phyloP scores from a whole-genome alignment of 2,329 filamentous ascomycete species.

The Chalara sp. region DNA sequence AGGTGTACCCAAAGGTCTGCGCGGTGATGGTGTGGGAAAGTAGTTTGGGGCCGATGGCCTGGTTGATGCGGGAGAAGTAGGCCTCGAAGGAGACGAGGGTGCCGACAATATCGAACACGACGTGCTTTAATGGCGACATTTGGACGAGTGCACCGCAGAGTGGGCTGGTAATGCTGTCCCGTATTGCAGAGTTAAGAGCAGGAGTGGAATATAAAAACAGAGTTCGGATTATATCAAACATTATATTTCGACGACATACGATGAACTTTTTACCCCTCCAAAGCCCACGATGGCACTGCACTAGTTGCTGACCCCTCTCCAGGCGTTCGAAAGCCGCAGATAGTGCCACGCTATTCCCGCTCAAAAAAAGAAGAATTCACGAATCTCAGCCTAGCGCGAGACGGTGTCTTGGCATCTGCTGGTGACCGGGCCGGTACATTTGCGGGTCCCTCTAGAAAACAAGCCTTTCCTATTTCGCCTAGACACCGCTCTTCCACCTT shows the following conservation, averaged over 20 bases:
- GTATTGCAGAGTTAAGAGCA: not conserved
- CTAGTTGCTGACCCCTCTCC: not conserved
- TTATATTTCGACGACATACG: not conserved
- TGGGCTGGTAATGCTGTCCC: not conserved
- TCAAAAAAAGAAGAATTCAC: not conserved
- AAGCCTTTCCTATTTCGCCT: not conserved
- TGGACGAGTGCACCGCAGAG: not conserved
- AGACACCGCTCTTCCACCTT: not conserved
- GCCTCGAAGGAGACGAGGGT: constrained; percentile 41
- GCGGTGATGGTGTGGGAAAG: constrained; percentile 32
- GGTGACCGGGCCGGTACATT: not conserved
- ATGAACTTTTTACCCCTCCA: not conserved
- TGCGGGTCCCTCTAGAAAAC: not conserved
- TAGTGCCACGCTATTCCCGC: not conserved
- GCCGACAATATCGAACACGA: constrained; percentile 46
- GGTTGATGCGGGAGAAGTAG: constrained; percentile 34
- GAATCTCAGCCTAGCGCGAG: not conserved
- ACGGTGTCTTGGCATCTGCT: not conserved
- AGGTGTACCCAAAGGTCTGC: constrained; percentile 37
- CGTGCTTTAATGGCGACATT: constrained; percentile 28
- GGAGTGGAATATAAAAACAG: not conserved
- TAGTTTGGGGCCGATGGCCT: constrained; percentile 35
- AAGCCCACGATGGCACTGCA: not conserved
- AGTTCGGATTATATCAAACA: not conserved
- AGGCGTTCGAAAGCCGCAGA: not conserved